Evolutionary conservation across 106 monocot genomes (phyloP), one percentile per base, ranked within the genome.

Genomic region (Dioscorea dumetorum): DNA sequence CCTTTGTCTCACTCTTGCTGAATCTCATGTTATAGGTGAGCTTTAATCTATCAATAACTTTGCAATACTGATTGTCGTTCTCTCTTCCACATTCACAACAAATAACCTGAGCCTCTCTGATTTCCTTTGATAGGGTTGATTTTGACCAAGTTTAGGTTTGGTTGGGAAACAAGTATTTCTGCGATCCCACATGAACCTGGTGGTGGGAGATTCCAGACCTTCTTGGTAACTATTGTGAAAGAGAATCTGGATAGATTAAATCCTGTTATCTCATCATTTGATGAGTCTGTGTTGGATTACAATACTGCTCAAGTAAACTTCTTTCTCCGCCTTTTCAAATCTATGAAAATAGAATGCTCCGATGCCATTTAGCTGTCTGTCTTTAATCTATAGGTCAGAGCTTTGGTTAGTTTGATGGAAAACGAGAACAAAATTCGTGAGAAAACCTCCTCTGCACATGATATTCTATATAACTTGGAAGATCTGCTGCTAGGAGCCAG

Each of bases 21-120:
- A 97, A 76, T 82, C 89, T 75, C 88, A 97, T 87, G 92, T 97
- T 64, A 24, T 92, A 82, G 82, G 97, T 92, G 54, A 77, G 82
- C 19, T 72, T 81, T 5, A 23, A 56, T 60, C 31, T 21, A 33
- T 32, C 54, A 24, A n/a, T 11, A 11, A 35, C 3, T 69, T 14
- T 34, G 16, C 34, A 54, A 13, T 68, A 28, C 12, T 35, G 18
- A 54, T 57, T 53, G 4, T 54, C 31, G 5, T 5, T 58, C 5
- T 73, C 61, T 18, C 31, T 73, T 53, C 65, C 0, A 64, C 65
- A 53, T 0, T 17, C 52, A 1, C 8, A 13, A 35, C 33, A 22
- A 9, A 23, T 8, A 41, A 33, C 24, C 60, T 70, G 31, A 72
- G 31, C 16, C 56, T 58, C 51, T 71, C 57, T 58, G 17, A 32